These are phyloP conservation scores for Rehmannia glutinosa DNA, from an alignment of 257 asterid genomes.

Conservation along the genomic window DNA sequence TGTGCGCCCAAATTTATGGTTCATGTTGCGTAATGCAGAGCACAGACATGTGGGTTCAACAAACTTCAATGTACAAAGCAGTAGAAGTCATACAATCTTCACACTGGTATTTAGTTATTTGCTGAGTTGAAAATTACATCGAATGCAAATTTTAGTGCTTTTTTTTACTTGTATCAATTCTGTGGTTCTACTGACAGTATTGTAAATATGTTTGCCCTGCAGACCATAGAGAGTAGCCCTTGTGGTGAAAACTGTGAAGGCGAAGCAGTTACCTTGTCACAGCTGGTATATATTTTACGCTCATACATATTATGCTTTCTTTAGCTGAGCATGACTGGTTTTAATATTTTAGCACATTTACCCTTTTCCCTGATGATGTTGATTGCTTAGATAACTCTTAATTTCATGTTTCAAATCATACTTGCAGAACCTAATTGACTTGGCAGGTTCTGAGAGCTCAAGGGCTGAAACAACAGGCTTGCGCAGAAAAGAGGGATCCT, in stretches of 20 bases:
- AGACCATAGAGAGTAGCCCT: conserved; percentile 98
- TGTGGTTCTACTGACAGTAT: conserved; percentile 20
- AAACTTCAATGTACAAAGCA: conserved; percentile 93
- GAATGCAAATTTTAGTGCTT: conserved; percentile 1
- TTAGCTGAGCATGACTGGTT: not conserved
- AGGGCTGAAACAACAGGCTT: conserved; percentile 88
- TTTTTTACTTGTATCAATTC: conserved; percentile 8
- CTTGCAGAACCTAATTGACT: conserved; percentile 96
- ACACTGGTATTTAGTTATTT: conserved; percentile 63
- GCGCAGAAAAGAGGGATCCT: conserved; percentile 96
- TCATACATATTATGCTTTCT: conserved; percentile 10
- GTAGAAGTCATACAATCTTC: conserved; percentile 99
- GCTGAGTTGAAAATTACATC: conserved; percentile 2
- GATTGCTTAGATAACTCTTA: conserved; percentile 19
- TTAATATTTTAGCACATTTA: conserved; percentile 9
- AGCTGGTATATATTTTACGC: conserved; percentile 52
- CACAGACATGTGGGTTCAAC: conserved; percentile 99
- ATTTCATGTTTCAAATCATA: conserved; percentile 20
- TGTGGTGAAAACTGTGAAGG: conserved; percentile 84
- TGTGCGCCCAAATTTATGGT: conserved; percentile 17
- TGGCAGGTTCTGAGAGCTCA: conserved; percentile 99
- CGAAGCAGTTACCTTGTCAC: conserved; percentile 93
- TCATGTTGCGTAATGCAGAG: conserved; percentile 53
- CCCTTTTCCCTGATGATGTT: conserved; percentile 18
- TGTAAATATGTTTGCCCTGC: conserved; percentile 30